Conservation (phyloP, 1,139 yeast genomes). For the Diutina neorugosa region DNA sequence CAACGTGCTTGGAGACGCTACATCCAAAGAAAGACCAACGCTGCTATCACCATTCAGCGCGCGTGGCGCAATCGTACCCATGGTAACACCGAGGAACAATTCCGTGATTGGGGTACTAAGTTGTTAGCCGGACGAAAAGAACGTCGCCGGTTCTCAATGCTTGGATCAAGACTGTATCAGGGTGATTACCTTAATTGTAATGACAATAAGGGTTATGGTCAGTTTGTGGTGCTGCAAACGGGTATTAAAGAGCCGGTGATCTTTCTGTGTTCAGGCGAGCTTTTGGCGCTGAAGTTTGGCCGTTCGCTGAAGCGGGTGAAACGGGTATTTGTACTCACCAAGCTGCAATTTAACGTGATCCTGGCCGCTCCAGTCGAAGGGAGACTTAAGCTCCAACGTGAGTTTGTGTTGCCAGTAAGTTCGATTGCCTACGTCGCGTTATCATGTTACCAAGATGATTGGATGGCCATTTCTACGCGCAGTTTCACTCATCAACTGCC, state of each 20-base stretch:
- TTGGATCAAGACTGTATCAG: slow-evolving; percentile 84
- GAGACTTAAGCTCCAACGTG: slow-evolving; percentile 55
- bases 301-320: slow-evolving; percentile 76
- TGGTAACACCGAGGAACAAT: slow-evolving; percentile 69
- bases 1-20: slow-evolving; percentile 95
- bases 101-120: slow-evolving; percentile 73
- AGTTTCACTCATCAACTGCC: slow-evolving; percentile 44
- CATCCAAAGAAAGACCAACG: slow-evolving; percentile 69
- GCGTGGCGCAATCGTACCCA: slow-evolving; percentile 76
- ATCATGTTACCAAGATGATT: slow-evolving; percentile 77
- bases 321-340: slow-evolving; percentile 62
- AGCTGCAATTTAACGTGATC: slow-evolving; percentile 48
- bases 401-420: slow-evolving; percentile 48
- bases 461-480: slow-evolving; percentile 69
- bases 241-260: slow-evolving; percentile 62
- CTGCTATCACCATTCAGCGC: slow-evolving; percentile 75
- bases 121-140: slow-evolving; percentile 69
- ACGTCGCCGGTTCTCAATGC: slow-evolving; percentile 76
- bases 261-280: slow-evolving; percentile 76
- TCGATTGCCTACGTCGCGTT: slow-evolving; percentile 55
- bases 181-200: slow-evolving; percentile 91
- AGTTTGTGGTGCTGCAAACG: slow-evolving; percentile 50
- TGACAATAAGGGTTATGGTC: slow-evolving; percentile 53
- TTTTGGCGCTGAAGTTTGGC: slow-evolving; percentile 77
- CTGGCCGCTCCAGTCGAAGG: slow-evolving; percentile 66